Base-by-base conservation (phyloP, 768 basidiomycete species). In the Dendrothele bispora region DNA sequence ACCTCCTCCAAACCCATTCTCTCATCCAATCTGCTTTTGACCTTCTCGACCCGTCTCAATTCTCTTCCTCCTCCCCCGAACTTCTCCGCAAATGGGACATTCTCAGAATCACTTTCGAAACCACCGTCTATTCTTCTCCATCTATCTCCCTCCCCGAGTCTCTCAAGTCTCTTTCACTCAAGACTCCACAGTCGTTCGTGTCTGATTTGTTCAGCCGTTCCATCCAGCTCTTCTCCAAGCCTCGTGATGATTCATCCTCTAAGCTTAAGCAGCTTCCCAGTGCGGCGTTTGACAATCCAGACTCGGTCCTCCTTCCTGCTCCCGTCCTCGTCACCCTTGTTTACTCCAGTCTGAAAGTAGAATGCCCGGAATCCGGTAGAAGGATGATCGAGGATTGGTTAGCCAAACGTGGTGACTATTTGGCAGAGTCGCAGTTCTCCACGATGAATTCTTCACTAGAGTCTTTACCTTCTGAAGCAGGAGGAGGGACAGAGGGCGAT, bases 331-430 rank as follows among this genome's bases (percentile, higher is more conserved):
- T 83, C 35, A 86, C 90, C 0, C 74, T 91, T 20, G 75, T 83
- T 5, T 79, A 86, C 45, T 80, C 86, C 25, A 83, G 82, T 55
- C 68, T 91, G 28, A 89, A 87, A 55, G 63, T 85, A 3, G 78
- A 80, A 26, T 79, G 77, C 39, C 75, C 82, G 1, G 78, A 78
- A 22, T 67, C 81, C 10, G 88, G 83, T 0, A 70, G 85, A 18
- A 69, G 72, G 18, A 80, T 91, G 40, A 77, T 83, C 17, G 90
- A 93, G 60, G 83, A 90, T 34, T 93, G 91, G 91, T 68, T 93
- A 20, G 80, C 84, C 3, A 72, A 72, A 32, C 68, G 85, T 30
- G 74, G 74, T 22, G 48, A 55, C 21, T 18, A 48, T 2, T 15
- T 37, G 1, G 22, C 38, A 7, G 61, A 60, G 37, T 38, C 30